A percentile compares a stretch with the other conserved stretches of the same genome.
Conservation (phyloP, 2,329 filamentous ascomycete species). For the Pleoardoris graminearum region DNA sequence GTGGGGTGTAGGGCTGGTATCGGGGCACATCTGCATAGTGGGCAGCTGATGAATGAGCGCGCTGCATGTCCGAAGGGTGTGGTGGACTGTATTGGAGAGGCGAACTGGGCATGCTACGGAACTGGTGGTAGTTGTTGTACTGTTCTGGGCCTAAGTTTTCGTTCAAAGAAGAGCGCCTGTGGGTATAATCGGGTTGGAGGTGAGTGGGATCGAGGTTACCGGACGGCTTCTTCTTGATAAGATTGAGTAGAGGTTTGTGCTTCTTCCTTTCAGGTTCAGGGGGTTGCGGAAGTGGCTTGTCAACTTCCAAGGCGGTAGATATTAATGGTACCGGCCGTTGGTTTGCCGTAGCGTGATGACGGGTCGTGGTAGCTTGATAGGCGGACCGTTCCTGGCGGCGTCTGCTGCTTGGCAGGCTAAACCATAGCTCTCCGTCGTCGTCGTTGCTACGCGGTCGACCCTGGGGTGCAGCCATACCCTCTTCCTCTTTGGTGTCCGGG, state of each 20-base stretch:
- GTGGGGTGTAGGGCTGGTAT: constrained; percentile 22
- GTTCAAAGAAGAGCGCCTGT: constrained; percentile 27
- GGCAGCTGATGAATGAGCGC: constrained; percentile 28
- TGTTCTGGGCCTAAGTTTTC: constrained; percentile 30
- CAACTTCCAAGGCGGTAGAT: constrained; percentile 27
- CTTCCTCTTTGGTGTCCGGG: constrained; percentile 10
- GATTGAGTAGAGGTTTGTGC: constrained; percentile 31
- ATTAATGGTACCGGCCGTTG: constrained; percentile 22
- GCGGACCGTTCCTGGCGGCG: constrained; percentile 26
- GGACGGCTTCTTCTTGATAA: constrained; percentile 32
- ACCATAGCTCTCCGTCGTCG: constrained; percentile 37
- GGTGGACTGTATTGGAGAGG: constrained; percentile 24
- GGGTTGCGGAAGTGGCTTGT: constrained; percentile 38
- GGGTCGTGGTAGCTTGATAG: constrained; percentile 33
- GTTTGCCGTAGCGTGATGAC: constrained; percentile 21
- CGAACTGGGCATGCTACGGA: constrained; percentile 42
- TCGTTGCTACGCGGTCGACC: constrained; percentile 19
- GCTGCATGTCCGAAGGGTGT: constrained; percentile 19
- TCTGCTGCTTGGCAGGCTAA: constrained; percentile 28
- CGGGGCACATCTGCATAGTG: constrained; percentile 18
- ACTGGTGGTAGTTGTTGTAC: constrained; percentile 22
- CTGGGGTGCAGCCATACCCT: constrained; percentile 28
- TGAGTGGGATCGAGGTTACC: constrained; percentile 24
- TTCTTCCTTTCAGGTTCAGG: constrained; percentile 27
- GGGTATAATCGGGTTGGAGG: constrained; percentile 25